These are phyloP conservation scores for Penicillium sp. DNA, from an alignment of 2,329 filamentous ascomycete genomes.

Conservation along the genomic window DNA sequence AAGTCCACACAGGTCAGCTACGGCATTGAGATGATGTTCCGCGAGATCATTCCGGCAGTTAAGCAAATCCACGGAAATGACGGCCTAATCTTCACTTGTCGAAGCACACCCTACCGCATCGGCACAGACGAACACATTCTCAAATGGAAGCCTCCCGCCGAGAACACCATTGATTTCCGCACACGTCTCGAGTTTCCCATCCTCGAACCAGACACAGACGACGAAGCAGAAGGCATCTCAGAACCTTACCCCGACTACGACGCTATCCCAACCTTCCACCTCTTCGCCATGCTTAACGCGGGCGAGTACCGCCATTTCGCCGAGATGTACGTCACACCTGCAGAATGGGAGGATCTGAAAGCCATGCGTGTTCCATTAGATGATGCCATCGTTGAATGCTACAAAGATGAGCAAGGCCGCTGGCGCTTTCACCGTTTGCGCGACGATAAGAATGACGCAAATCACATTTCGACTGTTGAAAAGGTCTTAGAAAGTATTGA, in stretches of 20 bases:
- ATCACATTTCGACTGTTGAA: slow-evolving; percentile 79
- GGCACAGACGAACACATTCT: slow-evolving; percentile 92
- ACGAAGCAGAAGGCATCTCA: slow-evolving; percentile 65
- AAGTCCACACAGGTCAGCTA: slow-evolving; percentile 91
- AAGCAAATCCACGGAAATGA: slow-evolving; percentile 81
- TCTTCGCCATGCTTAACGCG: slow-evolving; percentile 69
- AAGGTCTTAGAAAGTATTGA: slow-evolving; percentile 89
- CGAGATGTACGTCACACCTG: slow-evolving; percentile 66
- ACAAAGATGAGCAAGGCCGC: slow-evolving; percentile 68
- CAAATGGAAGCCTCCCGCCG: slow-evolving; percentile 95
- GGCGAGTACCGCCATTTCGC: slow-evolving; percentile 66
- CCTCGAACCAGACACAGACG: slow-evolving; percentile 66
- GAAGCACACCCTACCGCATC: slow-evolving; percentile 78
- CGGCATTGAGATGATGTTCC: slow-evolving; percentile 89
- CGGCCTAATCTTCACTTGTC: slow-evolving; percentile 96
- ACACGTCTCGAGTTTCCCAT: slow-evolving; percentile 74
- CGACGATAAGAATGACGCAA: slow-evolving; percentile 89
- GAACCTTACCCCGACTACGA: slow-evolving; percentile 76
- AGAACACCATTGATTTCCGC: slow-evolving; percentile 93
- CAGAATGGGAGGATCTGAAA: slow-evolving; percentile 85
- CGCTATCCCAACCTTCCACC: slow-evolving; percentile 68
- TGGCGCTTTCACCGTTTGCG: slow-evolving; percentile 91
- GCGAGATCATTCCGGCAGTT: slow-evolving; percentile 76
- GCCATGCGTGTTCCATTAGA: slow-evolving; percentile 71
- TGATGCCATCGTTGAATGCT: slow-evolving; percentile 87